Percentiles rank a stretch among this genome's conserved stretches.
These are phyloP conservation scores for Mycena crocata DNA, from an alignment of 768 basidiomycete species.

Conservation along the genomic window DNA sequence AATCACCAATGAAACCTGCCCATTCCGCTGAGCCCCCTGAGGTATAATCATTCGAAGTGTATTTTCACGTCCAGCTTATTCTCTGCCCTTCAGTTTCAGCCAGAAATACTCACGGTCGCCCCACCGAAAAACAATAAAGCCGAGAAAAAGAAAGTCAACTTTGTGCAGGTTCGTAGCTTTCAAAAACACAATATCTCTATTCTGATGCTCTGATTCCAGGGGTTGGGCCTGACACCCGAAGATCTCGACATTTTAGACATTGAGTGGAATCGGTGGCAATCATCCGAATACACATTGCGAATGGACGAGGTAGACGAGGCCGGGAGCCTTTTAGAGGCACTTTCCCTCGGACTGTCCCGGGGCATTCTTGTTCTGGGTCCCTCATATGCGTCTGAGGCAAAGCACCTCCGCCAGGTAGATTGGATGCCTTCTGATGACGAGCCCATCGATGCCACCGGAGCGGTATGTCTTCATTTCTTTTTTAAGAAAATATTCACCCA, in stretches of 20 bases:
- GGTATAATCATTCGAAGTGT: no score
- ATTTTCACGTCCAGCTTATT: no score
- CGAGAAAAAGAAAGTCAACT: neutral
- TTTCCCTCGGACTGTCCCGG: neutral
- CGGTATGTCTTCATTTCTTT: neutral
- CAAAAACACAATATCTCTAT: no score
- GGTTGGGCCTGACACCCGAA: neutral
- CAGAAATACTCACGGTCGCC: no score
- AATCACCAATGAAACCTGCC: neutral
- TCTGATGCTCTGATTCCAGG: no score
- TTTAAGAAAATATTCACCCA: no score
- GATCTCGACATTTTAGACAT: conserved; percentile 8
- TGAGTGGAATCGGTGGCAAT: neutral
- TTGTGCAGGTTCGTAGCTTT: neutral
- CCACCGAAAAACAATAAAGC: neutral
- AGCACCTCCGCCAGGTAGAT: neutral
- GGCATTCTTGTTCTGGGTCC: neutral
- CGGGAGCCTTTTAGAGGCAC: neutral
- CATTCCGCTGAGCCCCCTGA: neutral
- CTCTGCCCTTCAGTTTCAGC: no score
- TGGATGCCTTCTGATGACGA: neutral
- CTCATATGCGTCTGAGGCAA: neutral
- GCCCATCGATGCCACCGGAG: conserved; percentile 2
- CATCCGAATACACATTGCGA: neutral
- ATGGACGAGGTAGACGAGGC: neutral